Percentiles rank a stretch among this genome's conserved stretches.
These are phyloP conservation scores for Venturia nashicola DNA, from an alignment of 2,329 filamentous ascomycete species.

Conservation along the genomic window DNA sequence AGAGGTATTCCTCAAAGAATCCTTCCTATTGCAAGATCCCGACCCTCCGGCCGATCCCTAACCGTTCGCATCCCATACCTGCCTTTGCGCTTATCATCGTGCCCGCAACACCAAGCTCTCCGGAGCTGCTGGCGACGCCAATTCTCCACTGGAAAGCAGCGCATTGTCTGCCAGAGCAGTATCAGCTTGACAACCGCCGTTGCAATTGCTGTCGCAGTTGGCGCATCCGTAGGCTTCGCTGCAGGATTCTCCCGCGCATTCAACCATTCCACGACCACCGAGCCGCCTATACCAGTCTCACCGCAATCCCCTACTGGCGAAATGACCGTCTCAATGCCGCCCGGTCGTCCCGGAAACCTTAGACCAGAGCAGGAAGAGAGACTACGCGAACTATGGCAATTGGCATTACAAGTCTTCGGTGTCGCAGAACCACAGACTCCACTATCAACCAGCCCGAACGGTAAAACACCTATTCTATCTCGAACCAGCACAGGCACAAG, in stretches of 20 bases:
- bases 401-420: constrained; percentile 64
- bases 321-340: constrained; percentile 24
- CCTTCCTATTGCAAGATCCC: background rate
- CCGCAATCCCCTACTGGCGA: background rate
- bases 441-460: constrained; percentile 6
- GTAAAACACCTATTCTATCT: constrained; percentile 7
- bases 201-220: background rate
- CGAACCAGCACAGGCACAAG: background rate
- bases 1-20: background rate
- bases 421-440: constrained; percentile 29
- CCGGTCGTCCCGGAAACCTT: constrained; percentile 73
- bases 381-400: constrained; percentile 74
- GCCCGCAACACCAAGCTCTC: background rate
- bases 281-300: background rate
- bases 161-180: background rate
- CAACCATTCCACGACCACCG: background rate
- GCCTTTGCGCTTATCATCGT: background rate
- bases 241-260: background rate
- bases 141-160: background rate
- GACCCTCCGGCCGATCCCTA: background rate
- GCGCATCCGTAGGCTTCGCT: background rate
- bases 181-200: background rate
- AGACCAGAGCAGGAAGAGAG: constrained; percentile 84
- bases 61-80: background rate
- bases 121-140: background rate